A percentile compares a stretch with the other conserved stretches of the same genome.
Evolutionary conservation across 257 asterid genomes (phyloP).

Genomic region (Fraxinus quadrangulata): DNA sequence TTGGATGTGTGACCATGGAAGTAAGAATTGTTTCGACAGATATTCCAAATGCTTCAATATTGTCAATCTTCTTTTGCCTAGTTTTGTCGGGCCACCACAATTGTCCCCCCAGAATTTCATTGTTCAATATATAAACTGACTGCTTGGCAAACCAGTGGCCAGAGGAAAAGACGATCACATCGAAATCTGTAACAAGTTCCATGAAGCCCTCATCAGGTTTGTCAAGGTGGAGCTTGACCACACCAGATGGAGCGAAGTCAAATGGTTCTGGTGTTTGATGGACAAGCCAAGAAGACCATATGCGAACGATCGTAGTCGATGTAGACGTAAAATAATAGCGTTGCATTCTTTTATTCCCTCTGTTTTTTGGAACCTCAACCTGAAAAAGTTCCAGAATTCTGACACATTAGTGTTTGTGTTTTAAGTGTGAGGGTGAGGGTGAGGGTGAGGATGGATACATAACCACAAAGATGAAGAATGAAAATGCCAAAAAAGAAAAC

Average conservation of each 20-base stretch:
- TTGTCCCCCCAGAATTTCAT: constrained; percentile 89
- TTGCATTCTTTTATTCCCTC: constrained; percentile 76
- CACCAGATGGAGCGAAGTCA: constrained; percentile 72
- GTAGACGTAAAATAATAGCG: constrained; percentile 87
- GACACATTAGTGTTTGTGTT: neutral
- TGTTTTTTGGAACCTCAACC: constrained; percentile 87
- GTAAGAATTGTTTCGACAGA: constrained; percentile 83
- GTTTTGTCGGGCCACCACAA: constrained; percentile 87
- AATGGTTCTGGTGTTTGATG: constrained; percentile 70
- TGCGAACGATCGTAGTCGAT: constrained; percentile 78
- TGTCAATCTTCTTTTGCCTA: constrained; percentile 51
- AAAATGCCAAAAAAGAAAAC: neutral
- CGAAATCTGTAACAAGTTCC: constrained; percentile 59
- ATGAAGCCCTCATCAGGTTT: constrained; percentile 81
- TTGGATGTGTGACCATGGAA: constrained; percentile 69
- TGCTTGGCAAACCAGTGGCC: constrained; percentile 99
- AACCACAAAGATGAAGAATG: neutral
- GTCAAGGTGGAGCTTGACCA: constrained; percentile 81
- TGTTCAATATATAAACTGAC: constrained; percentile 76
- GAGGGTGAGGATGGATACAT: neutral
- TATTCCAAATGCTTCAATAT: constrained; percentile 74
- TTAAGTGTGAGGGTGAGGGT: too few species aligned
- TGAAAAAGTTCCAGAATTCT: constrained; percentile 31
- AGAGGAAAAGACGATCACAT: constrained; percentile 82
- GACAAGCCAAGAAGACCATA: constrained; percentile 99